Base-by-base conservation (phyloP, 257 asterid species). In the Mentha longifolia region DNA sequence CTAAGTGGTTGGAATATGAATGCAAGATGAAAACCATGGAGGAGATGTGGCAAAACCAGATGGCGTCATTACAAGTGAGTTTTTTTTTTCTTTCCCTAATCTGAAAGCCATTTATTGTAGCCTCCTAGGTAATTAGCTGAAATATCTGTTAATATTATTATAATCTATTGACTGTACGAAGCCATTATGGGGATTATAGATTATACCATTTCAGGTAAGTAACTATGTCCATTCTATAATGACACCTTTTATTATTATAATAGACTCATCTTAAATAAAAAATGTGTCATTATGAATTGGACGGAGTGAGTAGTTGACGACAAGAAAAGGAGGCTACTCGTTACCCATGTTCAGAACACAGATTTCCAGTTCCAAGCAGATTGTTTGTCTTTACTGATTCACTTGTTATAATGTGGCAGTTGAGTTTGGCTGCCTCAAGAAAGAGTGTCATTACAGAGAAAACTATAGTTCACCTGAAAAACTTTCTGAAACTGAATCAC, bases 21-120 rank as follows among this genome's bases (percentile, higher is more conserved):
- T 70, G 79, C 78, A 89, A 82, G 88, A 89, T 88, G 92, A 88
- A 83, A 79, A 84, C 89, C 52, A 85, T 88, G 96, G 99, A 93
- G 83, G 94, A 86, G 50, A 83, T 82, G 76, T 92, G 98, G 97
- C 97, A 89, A 79, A 89, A 82, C 75, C 93, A 95, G 87, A 88
- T 83, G 84, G 67, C 79, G 65, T 85, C 96, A 31, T 85, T 94
- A 86, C 97, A 94, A 74, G 97, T 91, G 81, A 91, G 95, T 74
- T 17, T 62, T 51, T 22, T 68, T 42, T 65, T 33, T 3, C 31
- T 42, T 25, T 25, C 3, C 3, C 5, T 33, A 33, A 33, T 33
- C 7, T 33, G 37, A 33, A 33, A 33, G 7, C 37, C 5, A 33
- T 33, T 33, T 33, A 33, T 33, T 33, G 37, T 33, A 33, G 37